Conservation (phyloP, 1,139 yeast species). For the Debaryomyces coudertii region DNA sequence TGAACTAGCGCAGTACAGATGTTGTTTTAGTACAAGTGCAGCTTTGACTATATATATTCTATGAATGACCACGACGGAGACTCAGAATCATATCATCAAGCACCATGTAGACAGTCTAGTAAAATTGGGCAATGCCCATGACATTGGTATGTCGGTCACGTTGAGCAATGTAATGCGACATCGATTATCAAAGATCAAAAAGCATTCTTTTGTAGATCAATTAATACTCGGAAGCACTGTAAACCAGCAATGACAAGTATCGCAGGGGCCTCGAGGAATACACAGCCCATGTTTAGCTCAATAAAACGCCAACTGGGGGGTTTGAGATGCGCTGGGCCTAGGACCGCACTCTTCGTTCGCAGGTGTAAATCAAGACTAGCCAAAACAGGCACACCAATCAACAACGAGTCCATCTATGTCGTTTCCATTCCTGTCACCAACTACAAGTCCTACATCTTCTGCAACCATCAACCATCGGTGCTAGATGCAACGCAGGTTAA, state of each 20-base stretch:
- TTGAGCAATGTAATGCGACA: constrained; percentile 9
- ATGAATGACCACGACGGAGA: background rate
- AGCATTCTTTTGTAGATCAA: background rate
- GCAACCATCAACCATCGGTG: constrained; percentile 52
- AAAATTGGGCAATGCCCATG: background rate
- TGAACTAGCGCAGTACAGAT: background rate
- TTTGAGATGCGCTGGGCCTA: background rate
- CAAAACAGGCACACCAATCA: constrained; percentile 7
- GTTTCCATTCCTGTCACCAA: constrained; percentile 66
- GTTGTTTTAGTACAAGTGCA: background rate
- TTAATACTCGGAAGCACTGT: background rate
- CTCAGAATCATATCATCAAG: background rate
- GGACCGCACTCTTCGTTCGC: background rate
- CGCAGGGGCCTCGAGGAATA: background rate
- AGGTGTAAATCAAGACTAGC: constrained; percentile 6
- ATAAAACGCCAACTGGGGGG: background rate
- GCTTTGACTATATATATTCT: background rate
- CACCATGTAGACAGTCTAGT: background rate
- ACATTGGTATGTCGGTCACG: constrained; percentile 6
- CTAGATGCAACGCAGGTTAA: constrained; percentile 31
- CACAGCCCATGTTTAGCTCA: background rate
- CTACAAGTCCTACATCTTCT: constrained; percentile 57
- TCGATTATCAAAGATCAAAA: background rate
- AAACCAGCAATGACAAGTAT: background rate
- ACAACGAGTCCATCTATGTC: constrained; percentile 44